Evolutionary conservation across 2,329 filamentous ascomycete species (phyloP).

Genomic region (Mollisiaceae sp.): DNA sequence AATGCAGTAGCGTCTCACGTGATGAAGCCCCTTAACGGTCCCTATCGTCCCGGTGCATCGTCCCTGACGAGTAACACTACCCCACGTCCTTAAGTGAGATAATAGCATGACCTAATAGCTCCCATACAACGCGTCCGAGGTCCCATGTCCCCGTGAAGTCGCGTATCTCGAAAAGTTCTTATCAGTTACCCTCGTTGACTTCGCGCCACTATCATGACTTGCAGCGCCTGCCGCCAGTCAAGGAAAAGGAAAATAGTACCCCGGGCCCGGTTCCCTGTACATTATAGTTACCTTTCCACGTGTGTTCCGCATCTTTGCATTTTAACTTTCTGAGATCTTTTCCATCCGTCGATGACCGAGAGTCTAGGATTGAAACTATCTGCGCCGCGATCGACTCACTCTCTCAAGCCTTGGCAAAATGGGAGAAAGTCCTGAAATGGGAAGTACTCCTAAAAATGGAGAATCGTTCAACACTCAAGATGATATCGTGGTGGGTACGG

Average conservation of each 20-base stretch:
- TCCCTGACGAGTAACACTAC: too few relatives aligned
- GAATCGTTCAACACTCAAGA: slow-evolving; percentile 35
- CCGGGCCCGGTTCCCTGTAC: background rate
- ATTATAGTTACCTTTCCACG: background rate
- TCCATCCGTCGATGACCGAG: background rate
- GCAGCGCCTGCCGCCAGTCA: background rate
- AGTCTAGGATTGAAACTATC: background rate
- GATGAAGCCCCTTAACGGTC: too few relatives aligned
- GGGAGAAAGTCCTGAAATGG: background rate
- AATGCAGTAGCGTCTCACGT: too few relatives aligned
- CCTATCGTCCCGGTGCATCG: too few relatives aligned
- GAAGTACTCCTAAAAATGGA: background rate
- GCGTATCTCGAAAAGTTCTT: background rate
- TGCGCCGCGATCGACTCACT: background rate
- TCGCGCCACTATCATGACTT: background rate
- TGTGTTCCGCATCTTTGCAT: background rate
- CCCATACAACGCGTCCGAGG: background rate
- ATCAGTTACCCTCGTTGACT: background rate
- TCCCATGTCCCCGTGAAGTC: too few relatives aligned
- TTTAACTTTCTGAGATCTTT: background rate
- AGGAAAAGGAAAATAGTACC: background rate
- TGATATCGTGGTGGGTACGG: slow-evolving; percentile 7
- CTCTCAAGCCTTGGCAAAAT: background rate
- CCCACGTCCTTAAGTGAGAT: background rate
- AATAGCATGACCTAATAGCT: background rate